Evolutionary conservation across 2,329 filamentous ascomycete genomes (phyloP).

Genomic region (Cordyceps fumosorosea): DNA sequence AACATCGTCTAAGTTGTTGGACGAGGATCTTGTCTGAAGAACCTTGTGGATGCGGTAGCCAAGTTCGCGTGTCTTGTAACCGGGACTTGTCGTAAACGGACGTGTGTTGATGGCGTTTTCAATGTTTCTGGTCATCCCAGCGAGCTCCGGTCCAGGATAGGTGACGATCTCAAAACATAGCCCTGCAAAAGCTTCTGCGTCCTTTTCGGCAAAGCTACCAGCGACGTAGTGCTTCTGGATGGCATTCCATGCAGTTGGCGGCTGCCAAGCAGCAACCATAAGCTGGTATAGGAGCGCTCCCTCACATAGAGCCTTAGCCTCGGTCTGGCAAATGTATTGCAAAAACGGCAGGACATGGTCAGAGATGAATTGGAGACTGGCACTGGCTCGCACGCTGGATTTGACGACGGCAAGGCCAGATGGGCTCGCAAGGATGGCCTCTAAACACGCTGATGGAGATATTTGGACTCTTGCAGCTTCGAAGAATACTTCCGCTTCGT

Average conservation of each 20-base stretch:
- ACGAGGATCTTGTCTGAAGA: constrained; percentile 23
- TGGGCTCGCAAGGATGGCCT: constrained; percentile 20
- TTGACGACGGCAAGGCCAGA: constrained; percentile 19
- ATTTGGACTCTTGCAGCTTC: constrained; percentile 18
- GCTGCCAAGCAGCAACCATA: constrained; percentile 40
- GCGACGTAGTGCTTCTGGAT: constrained; percentile 28
- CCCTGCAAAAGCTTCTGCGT: constrained; percentile 39
- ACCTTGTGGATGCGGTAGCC: constrained; percentile 34
- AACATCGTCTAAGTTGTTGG: constrained; percentile 9
- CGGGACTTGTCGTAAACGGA: constrained; percentile 14
- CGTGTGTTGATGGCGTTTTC: constrained; percentile 20
- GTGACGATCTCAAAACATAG: constrained; percentile 42
- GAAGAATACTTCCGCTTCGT: constrained; percentile 23
- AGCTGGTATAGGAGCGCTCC: constrained; percentile 44
- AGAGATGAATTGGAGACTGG: constrained; percentile 24
- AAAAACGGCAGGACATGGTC: constrained; percentile 29
- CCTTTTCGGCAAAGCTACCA: constrained; percentile 25
- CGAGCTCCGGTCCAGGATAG: constrained; percentile 21
- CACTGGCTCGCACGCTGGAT: constrained; percentile 21
- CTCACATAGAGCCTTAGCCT: constrained; percentile 40
- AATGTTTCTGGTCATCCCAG: constrained; percentile 20
- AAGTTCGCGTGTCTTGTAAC: constrained; percentile 19
- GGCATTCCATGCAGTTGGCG: constrained; percentile 48
- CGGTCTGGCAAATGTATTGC: constrained; percentile 32
- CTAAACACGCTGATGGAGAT: constrained; percentile 20